These are phyloP conservation scores for Auricularia sp. DNA, from an alignment of 768 basidiomycete species.

Conservation along the genomic window DNA sequence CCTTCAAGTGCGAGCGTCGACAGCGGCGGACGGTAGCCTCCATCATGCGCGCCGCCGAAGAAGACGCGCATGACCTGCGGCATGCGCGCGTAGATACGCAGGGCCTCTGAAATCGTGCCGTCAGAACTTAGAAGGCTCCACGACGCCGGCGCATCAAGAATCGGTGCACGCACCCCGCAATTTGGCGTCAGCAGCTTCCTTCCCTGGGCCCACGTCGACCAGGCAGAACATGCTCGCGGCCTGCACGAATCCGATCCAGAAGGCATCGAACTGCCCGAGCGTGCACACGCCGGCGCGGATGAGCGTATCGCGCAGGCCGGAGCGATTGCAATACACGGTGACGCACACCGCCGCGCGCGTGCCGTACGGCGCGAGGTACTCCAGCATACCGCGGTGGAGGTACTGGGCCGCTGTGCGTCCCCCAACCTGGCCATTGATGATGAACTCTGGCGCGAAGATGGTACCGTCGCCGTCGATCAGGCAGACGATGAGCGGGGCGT, in stretches of 20 bases:
- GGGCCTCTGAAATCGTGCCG: slow-evolving; percentile 39
- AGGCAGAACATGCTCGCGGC: slow-evolving; percentile 56
- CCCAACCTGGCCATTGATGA: slow-evolving; percentile 45
- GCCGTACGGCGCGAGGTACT: neutral
- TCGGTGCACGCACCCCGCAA: slow-evolving; percentile 43
- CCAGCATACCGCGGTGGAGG: slow-evolving; percentile 24
- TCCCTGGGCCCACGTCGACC: slow-evolving; percentile 58
- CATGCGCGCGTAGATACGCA: slow-evolving; percentile 54
- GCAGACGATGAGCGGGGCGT: slow-evolving; percentile 51
- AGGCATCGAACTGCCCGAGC: slow-evolving; percentile 58
- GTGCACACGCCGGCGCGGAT: slow-evolving; percentile 46
- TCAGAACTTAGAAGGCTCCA: neutral
- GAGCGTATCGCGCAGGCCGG: slow-evolving; percentile 18
- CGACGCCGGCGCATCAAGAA: neutral
- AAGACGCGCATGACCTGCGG: slow-evolving; percentile 57
- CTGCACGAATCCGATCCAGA: slow-evolving; percentile 52
- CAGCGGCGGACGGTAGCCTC: slow-evolving; percentile 55
- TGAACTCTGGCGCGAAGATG: slow-evolving; percentile 46
- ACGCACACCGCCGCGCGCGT: neutral
- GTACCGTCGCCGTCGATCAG: slow-evolving; percentile 57
- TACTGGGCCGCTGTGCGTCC: slow-evolving; percentile 46
- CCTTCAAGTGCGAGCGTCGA: slow-evolving; percentile 58
- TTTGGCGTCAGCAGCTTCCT: slow-evolving; percentile 69
- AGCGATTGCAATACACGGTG: neutral
- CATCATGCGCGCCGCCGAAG: slow-evolving; percentile 57